A percentile compares a stretch with the other conserved stretches of the same genome.
These are phyloP conservation scores for Trichoderma koningii DNA, from an alignment of 2,329 filamentous ascomycete genomes.

Conservation along the genomic window DNA sequence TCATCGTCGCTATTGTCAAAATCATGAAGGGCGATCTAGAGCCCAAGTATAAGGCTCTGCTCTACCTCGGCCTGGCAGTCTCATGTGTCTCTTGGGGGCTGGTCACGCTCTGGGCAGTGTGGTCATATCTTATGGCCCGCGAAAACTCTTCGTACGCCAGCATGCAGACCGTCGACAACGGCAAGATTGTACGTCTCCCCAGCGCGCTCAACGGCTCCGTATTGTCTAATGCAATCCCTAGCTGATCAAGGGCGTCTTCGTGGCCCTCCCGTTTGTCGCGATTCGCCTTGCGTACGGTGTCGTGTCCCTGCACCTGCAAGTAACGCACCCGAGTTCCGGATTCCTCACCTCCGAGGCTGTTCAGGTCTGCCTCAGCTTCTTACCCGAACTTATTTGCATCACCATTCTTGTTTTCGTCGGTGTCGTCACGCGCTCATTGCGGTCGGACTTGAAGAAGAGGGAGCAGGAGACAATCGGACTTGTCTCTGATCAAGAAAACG, in stretches of 20 bases:
- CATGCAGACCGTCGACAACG: conserved; percentile 5
- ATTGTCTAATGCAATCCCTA: neutral
- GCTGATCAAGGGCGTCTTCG: conserved; percentile 1
- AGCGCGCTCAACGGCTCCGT: rapidly evolving
- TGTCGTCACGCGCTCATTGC: neutral
- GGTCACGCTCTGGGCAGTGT: neutral
- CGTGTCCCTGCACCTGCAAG: neutral
- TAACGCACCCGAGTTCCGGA: neutral
- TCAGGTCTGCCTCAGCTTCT: neutral
- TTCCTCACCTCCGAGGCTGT: conserved; percentile 7
- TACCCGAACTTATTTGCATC: conserved; percentile 2
- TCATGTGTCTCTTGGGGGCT: neutral
- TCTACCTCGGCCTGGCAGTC: neutral
- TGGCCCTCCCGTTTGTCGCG: neutral
- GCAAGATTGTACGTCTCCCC: neutral
- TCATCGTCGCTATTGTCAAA: neutral
- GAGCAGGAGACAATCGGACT: conserved; percentile 4
- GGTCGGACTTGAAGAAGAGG: conserved; percentile 4
- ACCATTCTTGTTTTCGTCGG: neutral
- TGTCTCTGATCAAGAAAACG: neutral
- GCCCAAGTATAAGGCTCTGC: neutral
- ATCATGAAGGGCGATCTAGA: neutral
- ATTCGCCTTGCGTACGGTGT: conserved; percentile 7
- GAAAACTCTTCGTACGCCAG: neutral
- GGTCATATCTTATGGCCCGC: conserved; percentile 1